These are phyloP conservation scores for Xylaria sp. DNA, from an alignment of 2,329 filamentous ascomycete genomes.

Conservation along the genomic window DNA sequence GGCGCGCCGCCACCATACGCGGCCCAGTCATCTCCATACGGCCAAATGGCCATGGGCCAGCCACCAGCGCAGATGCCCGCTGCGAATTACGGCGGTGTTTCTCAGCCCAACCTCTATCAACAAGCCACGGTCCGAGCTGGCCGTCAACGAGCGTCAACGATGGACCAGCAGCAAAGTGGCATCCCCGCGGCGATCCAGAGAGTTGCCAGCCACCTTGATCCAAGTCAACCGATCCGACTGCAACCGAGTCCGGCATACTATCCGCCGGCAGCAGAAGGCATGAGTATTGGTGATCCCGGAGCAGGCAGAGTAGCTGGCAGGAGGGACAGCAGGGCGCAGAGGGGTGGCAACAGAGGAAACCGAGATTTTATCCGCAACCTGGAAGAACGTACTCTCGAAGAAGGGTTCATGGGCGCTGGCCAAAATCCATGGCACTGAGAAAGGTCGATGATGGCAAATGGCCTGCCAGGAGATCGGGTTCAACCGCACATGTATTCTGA, in stretches of 20 bases:
- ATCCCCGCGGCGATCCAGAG: conserved; percentile 92
- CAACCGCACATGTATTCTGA: conserved; percentile 8
- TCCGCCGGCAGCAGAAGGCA: conserved; percentile 85
- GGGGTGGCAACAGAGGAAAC: conserved; percentile 59
- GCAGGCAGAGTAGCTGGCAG: conserved; percentile 62
- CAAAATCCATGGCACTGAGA: conserved; percentile 70
- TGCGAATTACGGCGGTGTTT: conserved; percentile 61
- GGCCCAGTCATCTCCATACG: conserved; percentile 70
- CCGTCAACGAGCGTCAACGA: conserved; percentile 89
- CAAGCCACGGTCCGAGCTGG: conserved; percentile 77
- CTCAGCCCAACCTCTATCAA: conserved; percentile 66
- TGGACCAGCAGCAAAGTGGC: conserved; percentile 92
- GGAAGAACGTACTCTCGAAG: conserved; percentile 91
- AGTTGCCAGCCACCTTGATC: conserved; percentile 94
- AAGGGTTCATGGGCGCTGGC: conserved; percentile 75
- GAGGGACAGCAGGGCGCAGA: conserved; percentile 73
- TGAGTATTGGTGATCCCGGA: conserved; percentile 65
- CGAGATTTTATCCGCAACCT: conserved; percentile 93
- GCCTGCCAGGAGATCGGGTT: conserved; percentile 7
- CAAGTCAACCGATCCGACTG: conserved; percentile 87
- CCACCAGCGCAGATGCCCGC: conserved; percentile 67
- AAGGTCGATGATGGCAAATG: conserved; percentile 11
- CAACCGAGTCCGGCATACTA: conserved; percentile 98
- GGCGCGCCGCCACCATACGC: conserved; percentile 80
- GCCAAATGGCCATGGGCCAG: conserved; percentile 72